Percentiles rank a stretch among this genome's conserved stretches.
Evolutionary conservation across 1,139 yeast species (phyloP).

Genomic region (Nakaseomyces kungkrabaensis): DNA sequence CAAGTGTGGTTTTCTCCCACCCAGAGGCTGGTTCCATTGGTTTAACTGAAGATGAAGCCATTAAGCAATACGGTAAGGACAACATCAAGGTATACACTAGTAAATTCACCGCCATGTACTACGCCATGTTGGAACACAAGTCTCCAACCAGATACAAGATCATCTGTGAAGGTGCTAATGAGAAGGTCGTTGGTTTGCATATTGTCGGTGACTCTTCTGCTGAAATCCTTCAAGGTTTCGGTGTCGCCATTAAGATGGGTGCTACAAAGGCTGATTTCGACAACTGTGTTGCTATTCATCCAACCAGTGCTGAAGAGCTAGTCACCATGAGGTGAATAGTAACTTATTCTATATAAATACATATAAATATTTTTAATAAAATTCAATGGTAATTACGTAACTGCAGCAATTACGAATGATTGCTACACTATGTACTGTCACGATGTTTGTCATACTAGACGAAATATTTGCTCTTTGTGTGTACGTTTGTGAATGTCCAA

Average conservation of each 20-base stretch:
- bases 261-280: conserved; percentile 95
- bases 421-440: too few species aligned
- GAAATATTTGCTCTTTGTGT: too few species aligned
- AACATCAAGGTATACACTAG: conserved; percentile 75
- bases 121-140: conserved; percentile 79
- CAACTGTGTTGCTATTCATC: conserved; percentile 94
- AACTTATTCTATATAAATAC: too few species aligned
- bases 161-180: conserved; percentile 67
- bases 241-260: conserved; percentile 95
- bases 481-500: too few species aligned
- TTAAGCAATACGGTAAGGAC: conserved; percentile 66
- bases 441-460: too few species aligned
- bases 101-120: conserved; percentile 84
- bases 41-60: conserved; percentile 66
- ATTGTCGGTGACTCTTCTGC: conserved; percentile 83
- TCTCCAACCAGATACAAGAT: conserved; percentile 83
- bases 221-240: conserved; percentile 95
- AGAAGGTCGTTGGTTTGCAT: conserved; percentile 92
- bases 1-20: conserved; percentile 89
- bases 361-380: too few species aligned
- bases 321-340: conserved; percentile 62
- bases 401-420: too few species aligned
- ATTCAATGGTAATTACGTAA: too few species aligned
- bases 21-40: conserved; percentile 98
- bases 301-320: conserved; percentile 94